phyloP scores from a whole-genome alignment of 441 rosid species.

The Adansonia rubrostipa region DNA sequence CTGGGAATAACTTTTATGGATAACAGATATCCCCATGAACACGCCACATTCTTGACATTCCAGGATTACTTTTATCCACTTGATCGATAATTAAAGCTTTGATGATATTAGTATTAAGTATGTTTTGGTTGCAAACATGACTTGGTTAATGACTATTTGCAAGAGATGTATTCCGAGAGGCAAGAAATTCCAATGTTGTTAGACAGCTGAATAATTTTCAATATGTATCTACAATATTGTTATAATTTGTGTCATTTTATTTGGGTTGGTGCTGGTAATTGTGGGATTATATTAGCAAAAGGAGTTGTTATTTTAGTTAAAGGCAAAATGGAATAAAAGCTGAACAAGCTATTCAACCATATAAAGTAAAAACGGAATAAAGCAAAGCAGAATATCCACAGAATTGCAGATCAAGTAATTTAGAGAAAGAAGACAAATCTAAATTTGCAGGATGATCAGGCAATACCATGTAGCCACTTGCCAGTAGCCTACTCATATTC shows the following conservation, averaged over 20 bases:
- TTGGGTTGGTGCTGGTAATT: background rate
- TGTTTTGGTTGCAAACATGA: background rate
- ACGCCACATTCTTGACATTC: background rate
- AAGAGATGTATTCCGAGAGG: background rate
- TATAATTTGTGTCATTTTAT: background rate
- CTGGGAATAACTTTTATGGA: background rate
- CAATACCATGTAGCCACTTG: too few species aligned
- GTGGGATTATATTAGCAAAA: background rate
- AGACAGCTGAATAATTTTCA: background rate
- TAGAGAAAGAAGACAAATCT: background rate
- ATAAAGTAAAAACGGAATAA: conserved; percentile 17
- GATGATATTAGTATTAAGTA: background rate
- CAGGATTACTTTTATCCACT: background rate
- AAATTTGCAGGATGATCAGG: background rate
- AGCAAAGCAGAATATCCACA: conserved; percentile 10
- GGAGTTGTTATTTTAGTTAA: background rate
- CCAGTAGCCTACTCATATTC: too few species aligned
- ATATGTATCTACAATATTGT: background rate
- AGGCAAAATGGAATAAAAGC: background rate
- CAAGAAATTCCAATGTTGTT: background rate
- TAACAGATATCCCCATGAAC: background rate
- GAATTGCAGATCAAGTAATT: background rate
- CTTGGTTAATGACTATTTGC: too few species aligned
- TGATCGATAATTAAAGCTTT: background rate
- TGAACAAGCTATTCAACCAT: background rate